phyloP scores from a whole-genome alignment of 2,329 filamentous ascomycete genomes.

The Stachybotrys chartarum region DNA sequence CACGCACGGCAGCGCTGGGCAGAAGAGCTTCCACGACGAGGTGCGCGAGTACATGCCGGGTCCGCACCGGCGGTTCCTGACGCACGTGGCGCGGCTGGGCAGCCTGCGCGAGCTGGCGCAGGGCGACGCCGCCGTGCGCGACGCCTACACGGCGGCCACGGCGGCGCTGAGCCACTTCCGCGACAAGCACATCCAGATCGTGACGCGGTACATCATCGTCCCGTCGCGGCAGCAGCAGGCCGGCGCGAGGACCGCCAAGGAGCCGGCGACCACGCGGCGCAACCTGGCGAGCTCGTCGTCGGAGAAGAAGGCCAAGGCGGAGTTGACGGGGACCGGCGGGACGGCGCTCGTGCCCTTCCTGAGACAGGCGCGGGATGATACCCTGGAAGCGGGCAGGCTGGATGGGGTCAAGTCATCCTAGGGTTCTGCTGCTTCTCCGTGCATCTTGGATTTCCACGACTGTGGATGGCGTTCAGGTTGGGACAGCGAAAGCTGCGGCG shows the following conservation, averaged over 20 bases:
- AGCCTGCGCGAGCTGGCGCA: slow-evolving; percentile 68
- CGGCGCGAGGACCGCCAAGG: slow-evolving; percentile 5
- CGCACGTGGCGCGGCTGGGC: slow-evolving; percentile 59
- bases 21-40: slow-evolving; percentile 46
- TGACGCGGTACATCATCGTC: slow-evolving; percentile 83
- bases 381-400: slow-evolving; percentile 33
- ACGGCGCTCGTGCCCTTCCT: slow-evolving; percentile 84
- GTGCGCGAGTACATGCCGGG: slow-evolving; percentile 91
- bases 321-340: slow-evolving; percentile 78
- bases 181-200: slow-evolving; percentile 83
- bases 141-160: slow-evolving; percentile 63
- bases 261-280: slow-evolving; percentile 11
- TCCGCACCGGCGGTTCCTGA: slow-evolving; percentile 71
- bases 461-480: background rate
- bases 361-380: slow-evolving; percentile 84
- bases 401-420: slow-evolving; percentile 3
- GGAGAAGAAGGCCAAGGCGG: slow-evolving; percentile 16
- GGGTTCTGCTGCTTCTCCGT: background rate
- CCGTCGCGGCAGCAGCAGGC: slow-evolving; percentile 48
- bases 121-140: slow-evolving; percentile 42
- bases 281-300: slow-evolving; percentile 41
- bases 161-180: slow-evolving; percentile 69
- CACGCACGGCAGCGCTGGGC: slow-evolving; percentile 27
- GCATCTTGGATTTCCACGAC: background rate
- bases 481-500: no score